Evolutionary conservation across 371 early-diverging fungal genomes (phyloP), one percentile per base, ranked within the genome.

Genomic region (Syncephalastrum racemosum): DNA sequence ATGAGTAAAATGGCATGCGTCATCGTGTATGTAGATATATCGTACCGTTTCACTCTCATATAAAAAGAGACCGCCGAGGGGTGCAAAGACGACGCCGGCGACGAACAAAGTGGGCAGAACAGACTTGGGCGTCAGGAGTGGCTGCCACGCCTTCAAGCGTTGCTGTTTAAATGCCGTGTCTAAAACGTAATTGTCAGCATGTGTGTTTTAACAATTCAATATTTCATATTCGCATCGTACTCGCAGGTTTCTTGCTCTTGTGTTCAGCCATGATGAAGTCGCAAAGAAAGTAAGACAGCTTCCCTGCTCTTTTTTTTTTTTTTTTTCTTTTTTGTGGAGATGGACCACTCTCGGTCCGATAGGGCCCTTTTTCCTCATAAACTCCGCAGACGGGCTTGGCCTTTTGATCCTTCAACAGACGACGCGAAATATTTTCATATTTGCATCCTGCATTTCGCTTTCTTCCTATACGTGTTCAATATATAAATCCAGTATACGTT

Each of bases 101-200:
- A 85, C 71, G 70, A 94, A 92, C 52, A 94, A 84, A n/a, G 90
- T 86, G 1, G 94, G 94, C 14, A 94, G 65, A 2, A 94, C 95
- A 40, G 90, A 86, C 67, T 89, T 90, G 40, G 95, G 95, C 16
- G 94, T 95, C 46, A 95, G 78, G 16, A 95, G 78, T 6, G 95
- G 95, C 72, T 94, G 94, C 93, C 93, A 95, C 18, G 95, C 90
- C 69, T 89, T 90, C 61, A 95, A 84, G 23, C 94, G 85, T 66
- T 95, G 94, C 73, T 95, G 95, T 72, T 91, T 93, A 69, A 94
- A 93, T 6, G 95, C 92, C 44, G 92, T 92, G 75, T 93, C 85
- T 86, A 67, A 22, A 19, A 53, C 18, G 13, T 15, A 14, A 16
- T 15, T 3, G 31, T 58, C 24, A 23, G 45, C 46, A 4, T 4